Conservation (phyloP, 2,329 filamentous ascomycete genomes). For the Exophiala spinifera region DNA sequence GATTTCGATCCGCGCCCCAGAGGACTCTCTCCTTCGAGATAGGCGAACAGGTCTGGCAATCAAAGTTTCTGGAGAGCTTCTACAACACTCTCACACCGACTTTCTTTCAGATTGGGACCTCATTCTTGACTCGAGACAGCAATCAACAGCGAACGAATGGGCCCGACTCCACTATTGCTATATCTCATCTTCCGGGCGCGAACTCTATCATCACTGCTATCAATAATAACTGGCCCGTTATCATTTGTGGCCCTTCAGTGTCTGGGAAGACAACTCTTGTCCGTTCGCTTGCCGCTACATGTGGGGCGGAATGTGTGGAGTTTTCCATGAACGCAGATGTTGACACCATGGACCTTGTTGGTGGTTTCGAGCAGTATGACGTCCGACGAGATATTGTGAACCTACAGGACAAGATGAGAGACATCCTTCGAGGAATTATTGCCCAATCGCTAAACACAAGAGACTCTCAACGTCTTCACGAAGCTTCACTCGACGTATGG, state of each 20-base stretch:
- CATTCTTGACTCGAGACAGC: constrained; percentile 61
- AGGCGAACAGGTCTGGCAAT: neutral
- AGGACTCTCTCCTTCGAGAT: constrained; percentile 62
- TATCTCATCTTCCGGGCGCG: constrained; percentile 60
- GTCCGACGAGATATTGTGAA: constrained; percentile 67
- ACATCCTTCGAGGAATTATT: constrained; percentile 43
- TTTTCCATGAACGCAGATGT: constrained; percentile 92
- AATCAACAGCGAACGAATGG: constrained; percentile 34
- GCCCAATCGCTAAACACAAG: constrained; percentile 32
- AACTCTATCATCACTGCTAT: constrained; percentile 87
- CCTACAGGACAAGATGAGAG: constrained; percentile 53
- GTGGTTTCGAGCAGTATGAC: constrained; percentile 94
- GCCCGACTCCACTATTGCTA: constrained; percentile 36
- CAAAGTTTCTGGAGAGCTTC: constrained; percentile 48
- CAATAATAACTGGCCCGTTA: constrained; percentile 81
- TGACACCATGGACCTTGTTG: constrained; percentile 94
- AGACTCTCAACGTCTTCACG: neutral
- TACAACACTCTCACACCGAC: constrained; percentile 67
- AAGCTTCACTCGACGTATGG: constrained; percentile 8
- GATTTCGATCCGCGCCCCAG: constrained; percentile 74
- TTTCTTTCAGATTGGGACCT: constrained; percentile 76
- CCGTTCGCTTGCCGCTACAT: constrained; percentile 72
- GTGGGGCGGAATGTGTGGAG: constrained; percentile 72
- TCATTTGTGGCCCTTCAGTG: constrained; percentile 80
- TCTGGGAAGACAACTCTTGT: constrained; percentile 82